Base-by-base conservation (phyloP, 2,329 filamentous ascomycete species). In the Penicillium sp. region DNA sequence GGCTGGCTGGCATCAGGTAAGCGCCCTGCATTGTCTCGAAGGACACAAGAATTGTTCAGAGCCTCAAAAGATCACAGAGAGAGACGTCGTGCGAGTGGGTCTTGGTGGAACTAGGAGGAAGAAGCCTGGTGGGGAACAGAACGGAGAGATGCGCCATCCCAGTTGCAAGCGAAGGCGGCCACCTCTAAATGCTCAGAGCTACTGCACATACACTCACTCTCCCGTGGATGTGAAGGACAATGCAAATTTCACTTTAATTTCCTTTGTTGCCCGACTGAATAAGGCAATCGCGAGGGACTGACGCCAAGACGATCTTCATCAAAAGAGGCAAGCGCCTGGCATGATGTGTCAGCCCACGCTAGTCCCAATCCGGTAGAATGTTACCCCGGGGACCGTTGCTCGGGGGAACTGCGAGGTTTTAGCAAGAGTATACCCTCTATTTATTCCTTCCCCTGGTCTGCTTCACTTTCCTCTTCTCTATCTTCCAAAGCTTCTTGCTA, bases 1-100 rank as follows among this genome's bases (percentile, higher is more conserved):
- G 91, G 59, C 89, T 92, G 68, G 91, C 90, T 16, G 91, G 88
- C 90, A 97, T 94, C 68, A 96, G 86, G 77, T 93, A 96, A 22
- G 92, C 92, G 69, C 90, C 90, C 75, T 46, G 83, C 75, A 43
- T 83, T 58, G 76, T 76, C 80, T 81, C 46, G 49, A 64, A 68
- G 62, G 71, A 73, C 59, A 59, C 52, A 53, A 31, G 61, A 59
- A 55, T 66, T 67, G 63, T 63, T 50, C 64, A 65, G 58, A 56
- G 47, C 52, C 66, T 62, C 43, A 63, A 65, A 27, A 63, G 67
- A 67, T 62, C 64, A 67, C 62, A 69, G 48, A 56, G 61, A 43
- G 58, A 68, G 58, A 68, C 57, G 63, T 65, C 55, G 47, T 52
- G 55, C 42, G 52, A 43, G 70, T 71, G 70, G 69, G 70, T 71